These are phyloP conservation scores for Turnera subulata DNA, from an alignment of 345 rosid species.

Conservation along the genomic window DNA sequence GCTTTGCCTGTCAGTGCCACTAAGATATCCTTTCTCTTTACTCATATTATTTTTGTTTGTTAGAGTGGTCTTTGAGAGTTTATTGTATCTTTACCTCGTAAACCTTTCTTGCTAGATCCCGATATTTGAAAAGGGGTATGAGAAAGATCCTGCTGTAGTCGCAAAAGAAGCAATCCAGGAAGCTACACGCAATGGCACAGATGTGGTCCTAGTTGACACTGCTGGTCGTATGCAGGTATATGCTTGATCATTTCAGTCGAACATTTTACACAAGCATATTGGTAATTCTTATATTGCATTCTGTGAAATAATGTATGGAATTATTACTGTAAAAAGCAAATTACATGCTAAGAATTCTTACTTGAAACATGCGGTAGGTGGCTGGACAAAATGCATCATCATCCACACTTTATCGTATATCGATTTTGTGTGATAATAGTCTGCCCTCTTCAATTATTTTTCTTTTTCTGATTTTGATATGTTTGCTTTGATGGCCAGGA, in stretches of 20 bases:
- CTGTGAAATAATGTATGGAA: too few species aligned
- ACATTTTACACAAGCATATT: not conserved
- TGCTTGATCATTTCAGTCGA: not conserved
- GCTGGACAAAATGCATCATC: too few species aligned
- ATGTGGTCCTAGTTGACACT: conserved; percentile 97
- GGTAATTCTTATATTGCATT: not conserved
- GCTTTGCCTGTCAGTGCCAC: not conserved
- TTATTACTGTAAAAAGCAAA: not conserved
- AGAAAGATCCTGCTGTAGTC: conserved; percentile 94
- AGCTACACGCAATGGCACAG: conserved; percentile 78
- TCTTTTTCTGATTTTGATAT: not conserved
- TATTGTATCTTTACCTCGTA: not conserved
- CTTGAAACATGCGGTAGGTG: too few species aligned
- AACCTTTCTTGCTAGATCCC: conserved; percentile 50
- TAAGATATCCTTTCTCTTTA: too few species aligned
- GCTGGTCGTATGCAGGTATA: conserved; percentile 97
- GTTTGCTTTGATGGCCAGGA: conserved; percentile 37
- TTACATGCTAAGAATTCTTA: too few species aligned
- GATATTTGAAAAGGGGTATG: conserved; percentile 96
- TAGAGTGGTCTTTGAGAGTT: not conserved
- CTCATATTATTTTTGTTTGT: too few species aligned
- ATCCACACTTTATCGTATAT: too few species aligned
- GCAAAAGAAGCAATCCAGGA: conserved; percentile 98
- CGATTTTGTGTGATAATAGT: too few species aligned
- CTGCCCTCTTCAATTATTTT: too few species aligned